Conservation (phyloP, 148 eudicot species). For the Polygonum aviculare region DNA sequence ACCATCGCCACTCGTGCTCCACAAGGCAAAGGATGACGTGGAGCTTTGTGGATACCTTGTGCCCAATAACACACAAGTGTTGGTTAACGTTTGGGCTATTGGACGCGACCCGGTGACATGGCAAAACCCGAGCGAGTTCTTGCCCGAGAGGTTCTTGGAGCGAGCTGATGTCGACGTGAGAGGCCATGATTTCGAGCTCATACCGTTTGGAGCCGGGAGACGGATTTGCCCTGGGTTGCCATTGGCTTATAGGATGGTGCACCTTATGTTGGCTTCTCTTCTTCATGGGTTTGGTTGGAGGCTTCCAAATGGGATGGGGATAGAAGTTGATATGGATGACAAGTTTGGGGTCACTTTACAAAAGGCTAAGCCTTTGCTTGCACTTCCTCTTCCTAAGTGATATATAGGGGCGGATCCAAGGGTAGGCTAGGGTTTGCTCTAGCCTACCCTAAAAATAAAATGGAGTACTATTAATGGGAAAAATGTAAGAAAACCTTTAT, state of each 20-base stretch:
- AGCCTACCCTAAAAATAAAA: too few species aligned
- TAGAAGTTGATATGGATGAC: slow-evolving; percentile 25
- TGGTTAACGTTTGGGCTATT: slow-evolving; percentile 50
- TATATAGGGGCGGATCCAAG: too few species aligned
- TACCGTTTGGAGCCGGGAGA: slow-evolving; percentile 33
- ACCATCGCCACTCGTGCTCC: too few species aligned
- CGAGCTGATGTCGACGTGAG: slow-evolving; percentile 22
- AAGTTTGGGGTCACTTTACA: slow-evolving; percentile 26
- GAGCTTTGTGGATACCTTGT: slow-evolving; percentile 16
- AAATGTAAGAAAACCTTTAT: too few species aligned
- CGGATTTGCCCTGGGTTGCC: too few species aligned
- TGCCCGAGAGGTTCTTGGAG: slow-evolving; percentile 42
- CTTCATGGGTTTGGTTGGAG: slow-evolving; percentile 38
- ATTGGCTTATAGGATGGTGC: slow-evolving; percentile 5
- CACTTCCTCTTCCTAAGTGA: background rate
- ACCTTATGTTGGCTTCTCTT: slow-evolving; percentile 18
- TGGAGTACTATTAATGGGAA: too few species aligned
- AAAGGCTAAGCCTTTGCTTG: slow-evolving; percentile 16
- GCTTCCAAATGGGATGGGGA: slow-evolving; percentile 16
- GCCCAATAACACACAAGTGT: slow-evolving; percentile 35
- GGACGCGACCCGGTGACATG: slow-evolving; percentile 38
- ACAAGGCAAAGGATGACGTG: too few species aligned
- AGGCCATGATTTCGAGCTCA: slow-evolving; percentile 41
- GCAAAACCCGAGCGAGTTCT: slow-evolving; percentile 28
- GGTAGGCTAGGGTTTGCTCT: too few species aligned